Evolutionary conservation across 1,284 basidiomycete species (phyloP).

Genomic region (Ustilago shanxiensis): DNA sequence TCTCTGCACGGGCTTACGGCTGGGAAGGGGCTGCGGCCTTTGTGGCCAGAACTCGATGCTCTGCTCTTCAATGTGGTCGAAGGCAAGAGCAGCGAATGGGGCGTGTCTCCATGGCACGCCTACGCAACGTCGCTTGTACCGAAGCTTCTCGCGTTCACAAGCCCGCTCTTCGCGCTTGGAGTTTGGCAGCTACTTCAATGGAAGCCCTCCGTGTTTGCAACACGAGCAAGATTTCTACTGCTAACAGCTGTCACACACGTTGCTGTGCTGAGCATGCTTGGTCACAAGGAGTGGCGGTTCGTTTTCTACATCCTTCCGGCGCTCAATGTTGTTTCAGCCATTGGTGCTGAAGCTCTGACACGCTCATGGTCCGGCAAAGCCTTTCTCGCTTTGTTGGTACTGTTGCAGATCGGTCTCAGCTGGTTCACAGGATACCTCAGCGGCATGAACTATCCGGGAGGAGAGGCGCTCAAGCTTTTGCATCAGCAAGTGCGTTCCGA

Average conservation of each 20-base stretch:
- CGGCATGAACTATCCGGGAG: constrained; percentile 89
- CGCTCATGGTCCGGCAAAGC: constrained; percentile 31
- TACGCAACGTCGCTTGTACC: constrained; percentile 83
- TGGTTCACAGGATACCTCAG: constrained; percentile 75
- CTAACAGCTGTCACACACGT: constrained; percentile 74
- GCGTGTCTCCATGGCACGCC: constrained; percentile 80
- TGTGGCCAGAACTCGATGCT: constrained; percentile 89
- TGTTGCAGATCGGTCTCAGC: constrained; percentile 37
- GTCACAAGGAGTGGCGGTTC: constrained; percentile 89
- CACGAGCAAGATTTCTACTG: constrained; percentile 29
- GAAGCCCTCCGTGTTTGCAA: background rate
- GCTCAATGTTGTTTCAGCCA: constrained; percentile 83
- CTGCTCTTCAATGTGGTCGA: constrained; percentile 88
- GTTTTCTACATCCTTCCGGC: constrained; percentile 86
- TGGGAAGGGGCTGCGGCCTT: background rate
- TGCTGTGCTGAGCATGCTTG: constrained; percentile 79
- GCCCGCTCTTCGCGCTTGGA: constrained; percentile 77
- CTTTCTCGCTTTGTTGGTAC: constrained; percentile 4
- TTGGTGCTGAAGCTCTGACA: constrained; percentile 75
- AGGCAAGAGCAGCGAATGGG: constrained; percentile 91
- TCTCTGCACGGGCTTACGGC: background rate
- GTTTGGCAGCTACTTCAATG: constrained; percentile 68
- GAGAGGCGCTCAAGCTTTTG: constrained; percentile 78
- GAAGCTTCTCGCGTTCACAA: constrained; percentile 78
- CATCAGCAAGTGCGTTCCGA: constrained; percentile 71